Conservation (phyloP, 306 rosid species). For the Lathyrus oleraceus region DNA sequence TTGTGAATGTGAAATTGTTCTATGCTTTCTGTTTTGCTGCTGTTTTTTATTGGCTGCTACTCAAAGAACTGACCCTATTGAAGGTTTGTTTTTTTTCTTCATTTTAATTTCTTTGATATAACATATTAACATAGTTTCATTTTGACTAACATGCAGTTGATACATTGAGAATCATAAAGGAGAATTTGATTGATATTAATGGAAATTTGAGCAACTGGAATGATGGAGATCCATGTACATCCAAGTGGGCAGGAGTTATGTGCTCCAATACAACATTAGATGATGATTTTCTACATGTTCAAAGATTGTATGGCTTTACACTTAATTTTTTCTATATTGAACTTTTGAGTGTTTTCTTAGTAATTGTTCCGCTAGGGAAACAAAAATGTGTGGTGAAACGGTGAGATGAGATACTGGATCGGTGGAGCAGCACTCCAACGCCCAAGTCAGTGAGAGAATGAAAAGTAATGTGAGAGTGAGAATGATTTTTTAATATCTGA, state of each 20-base stretch:
- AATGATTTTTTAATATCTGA: too few relatives aligned
- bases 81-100: slow-evolving; percentile 51
- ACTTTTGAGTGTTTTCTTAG: too few relatives aligned
- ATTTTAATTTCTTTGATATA: neutral
- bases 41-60: slow-evolving; percentile 42
- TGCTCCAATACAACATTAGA: slow-evolving; percentile 50
- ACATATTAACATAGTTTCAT: slow-evolving; percentile 21
- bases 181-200: slow-evolving; percentile 59
- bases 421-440: too few relatives aligned
- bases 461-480: too few relatives aligned
- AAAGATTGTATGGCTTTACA: slow-evolving; percentile 57
- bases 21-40: slow-evolving; percentile 52
- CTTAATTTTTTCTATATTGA: neutral
- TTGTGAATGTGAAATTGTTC: slow-evolving; percentile 44
- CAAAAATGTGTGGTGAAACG: too few relatives aligned
- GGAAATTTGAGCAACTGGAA: slow-evolving; percentile 77
- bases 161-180: slow-evolving; percentile 56
- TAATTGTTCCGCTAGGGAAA: too few relatives aligned
- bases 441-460: too few relatives aligned
- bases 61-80: slow-evolving; percentile 54
- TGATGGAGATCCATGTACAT: slow-evolving; percentile 77
- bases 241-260: slow-evolving; percentile 75
- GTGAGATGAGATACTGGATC: too few relatives aligned
- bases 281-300: slow-evolving; percentile 63
- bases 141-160: slow-evolving; percentile 54